A percentile compares a stretch with the other conserved stretches of the same genome.
Evolutionary conservation across 2,329 filamentous ascomycete species (phyloP).

Genomic region (Beauveria asiatica): DNA sequence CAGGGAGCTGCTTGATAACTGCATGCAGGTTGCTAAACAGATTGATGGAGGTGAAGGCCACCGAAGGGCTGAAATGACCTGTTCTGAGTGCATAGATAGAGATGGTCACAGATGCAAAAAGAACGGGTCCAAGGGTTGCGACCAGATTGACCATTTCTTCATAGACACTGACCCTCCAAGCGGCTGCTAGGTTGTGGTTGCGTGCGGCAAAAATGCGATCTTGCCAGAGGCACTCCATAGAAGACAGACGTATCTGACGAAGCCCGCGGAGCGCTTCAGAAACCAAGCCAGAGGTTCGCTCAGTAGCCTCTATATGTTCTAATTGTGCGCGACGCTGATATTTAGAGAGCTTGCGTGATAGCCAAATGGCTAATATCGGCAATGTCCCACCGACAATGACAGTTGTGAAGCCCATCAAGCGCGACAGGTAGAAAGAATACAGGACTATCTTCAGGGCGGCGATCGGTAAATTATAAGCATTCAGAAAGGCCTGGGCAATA

Average conservation of each 20-base stretch:
- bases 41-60: constrained; percentile 10
- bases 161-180: background rate
- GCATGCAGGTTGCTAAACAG: constrained; percentile 11
- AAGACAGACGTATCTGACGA: constrained; percentile 11
- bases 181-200: background rate
- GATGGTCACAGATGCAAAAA: constrained; percentile 8
- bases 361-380: background rate
- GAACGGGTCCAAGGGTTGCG: constrained; percentile 6
- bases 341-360: constrained; percentile 6
- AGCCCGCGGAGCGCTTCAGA: constrained; percentile 10
- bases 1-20: constrained; percentile 8
- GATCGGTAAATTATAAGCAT: constrained; percentile 1
- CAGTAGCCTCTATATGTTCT: background rate
- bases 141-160: constrained; percentile 6
- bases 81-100: constrained; percentile 5
- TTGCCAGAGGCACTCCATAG: constrained; percentile 11
- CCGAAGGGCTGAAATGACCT: constrained; percentile 9
- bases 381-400: background rate
- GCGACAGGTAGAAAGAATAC: constrained; percentile 8
- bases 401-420: constrained; percentile 6
- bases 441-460: constrained; percentile 8
- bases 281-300: constrained; percentile 1
- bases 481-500: background rate
- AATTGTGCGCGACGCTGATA: background rate
- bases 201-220: background rate